A percentile compares a stretch with the other conserved stretches of the same genome.
Evolutionary conservation across 768 basidiomycete species (phyloP).

Genomic region (Russula earlei): DNA sequence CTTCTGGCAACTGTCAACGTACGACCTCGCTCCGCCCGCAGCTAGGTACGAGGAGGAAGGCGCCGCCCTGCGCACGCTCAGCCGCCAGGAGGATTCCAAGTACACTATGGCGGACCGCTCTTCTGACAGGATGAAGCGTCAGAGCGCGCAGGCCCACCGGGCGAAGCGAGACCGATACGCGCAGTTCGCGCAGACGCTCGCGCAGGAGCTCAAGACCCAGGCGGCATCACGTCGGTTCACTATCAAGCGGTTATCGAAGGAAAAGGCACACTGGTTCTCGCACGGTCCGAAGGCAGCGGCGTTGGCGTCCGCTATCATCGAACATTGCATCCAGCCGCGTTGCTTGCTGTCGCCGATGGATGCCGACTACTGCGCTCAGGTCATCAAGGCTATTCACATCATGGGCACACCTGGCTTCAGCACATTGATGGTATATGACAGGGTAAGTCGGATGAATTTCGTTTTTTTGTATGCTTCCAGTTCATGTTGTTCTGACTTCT

Average conservation of each 20-base stretch:
- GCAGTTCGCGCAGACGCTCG: conserved; percentile 45
- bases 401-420: conserved; percentile 87
- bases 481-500: neutral
- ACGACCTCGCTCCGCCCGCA: conserved; percentile 75
- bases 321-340: conserved; percentile 89
- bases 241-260: conserved; percentile 62
- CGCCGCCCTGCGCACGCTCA: conserved; percentile 46
- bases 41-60: conserved; percentile 75
- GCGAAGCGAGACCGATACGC: conserved; percentile 58
- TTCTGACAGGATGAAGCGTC: conserved; percentile 49
- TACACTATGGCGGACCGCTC: conserved; percentile 63
- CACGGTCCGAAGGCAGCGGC: conserved; percentile 42
- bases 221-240: conserved; percentile 62
- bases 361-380: conserved; percentile 86
- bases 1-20: conserved; percentile 93
- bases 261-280: conserved; percentile 79
- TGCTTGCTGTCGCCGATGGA: conserved; percentile 94
- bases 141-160: conserved; percentile 48
- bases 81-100: conserved; percentile 58
- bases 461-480: neutral
- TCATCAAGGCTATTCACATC: conserved; percentile 80
- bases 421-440: conserved; percentile 77
- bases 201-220: conserved; percentile 70
- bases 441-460: neutral
- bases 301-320: conserved; percentile 58